Conservation (phyloP, 2,329 filamentous ascomycete genomes). For the Trichoderma arundinaceum region DNA sequence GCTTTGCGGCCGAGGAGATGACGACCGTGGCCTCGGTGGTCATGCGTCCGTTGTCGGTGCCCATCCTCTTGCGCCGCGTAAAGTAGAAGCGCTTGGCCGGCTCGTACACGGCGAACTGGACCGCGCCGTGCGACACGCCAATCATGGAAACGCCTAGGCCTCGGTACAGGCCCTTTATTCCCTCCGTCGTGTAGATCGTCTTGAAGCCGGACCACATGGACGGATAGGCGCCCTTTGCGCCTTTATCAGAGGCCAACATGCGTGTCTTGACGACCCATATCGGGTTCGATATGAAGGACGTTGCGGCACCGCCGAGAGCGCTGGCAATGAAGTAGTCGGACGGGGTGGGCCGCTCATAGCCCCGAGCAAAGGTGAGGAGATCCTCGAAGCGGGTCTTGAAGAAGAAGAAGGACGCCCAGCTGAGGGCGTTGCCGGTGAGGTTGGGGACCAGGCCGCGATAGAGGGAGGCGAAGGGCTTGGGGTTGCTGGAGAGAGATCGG, state of each 20-base stretch:
- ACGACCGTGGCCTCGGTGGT: constrained; percentile 78
- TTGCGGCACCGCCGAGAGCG: constrained; percentile 71
- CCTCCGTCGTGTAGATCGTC: constrained; percentile 73
- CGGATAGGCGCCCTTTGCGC: constrained; percentile 77
- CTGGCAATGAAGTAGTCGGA: constrained; percentile 83
- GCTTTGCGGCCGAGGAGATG: constrained; percentile 80
- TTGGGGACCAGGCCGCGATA: constrained; percentile 93
- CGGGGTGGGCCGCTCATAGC: constrained; percentile 46
- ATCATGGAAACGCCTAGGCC: constrained; percentile 82
- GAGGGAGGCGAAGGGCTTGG: constrained; percentile 69
- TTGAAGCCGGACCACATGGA: constrained; percentile 73
- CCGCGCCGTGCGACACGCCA: constrained; percentile 87
- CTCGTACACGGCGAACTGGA: constrained; percentile 97
- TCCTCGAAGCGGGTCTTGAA: constrained; percentile 65
- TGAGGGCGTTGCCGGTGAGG: constrained; percentile 84
- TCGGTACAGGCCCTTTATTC: constrained; percentile 81
- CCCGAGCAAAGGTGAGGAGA: constrained; percentile 45
- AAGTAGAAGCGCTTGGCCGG: constrained; percentile 64
- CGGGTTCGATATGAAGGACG: constrained; percentile 86
- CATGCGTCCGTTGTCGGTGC: constrained; percentile 47
- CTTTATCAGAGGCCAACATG: constrained; percentile 85
- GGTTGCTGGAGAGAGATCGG: constrained; percentile 54
- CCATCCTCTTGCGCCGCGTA: constrained; percentile 44
- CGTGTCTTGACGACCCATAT: constrained; percentile 98
- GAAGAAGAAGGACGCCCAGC: constrained; percentile 93